Base-by-base conservation (phyloP, 768 basidiomycete species). In the Trametes sanguinea region DNA sequence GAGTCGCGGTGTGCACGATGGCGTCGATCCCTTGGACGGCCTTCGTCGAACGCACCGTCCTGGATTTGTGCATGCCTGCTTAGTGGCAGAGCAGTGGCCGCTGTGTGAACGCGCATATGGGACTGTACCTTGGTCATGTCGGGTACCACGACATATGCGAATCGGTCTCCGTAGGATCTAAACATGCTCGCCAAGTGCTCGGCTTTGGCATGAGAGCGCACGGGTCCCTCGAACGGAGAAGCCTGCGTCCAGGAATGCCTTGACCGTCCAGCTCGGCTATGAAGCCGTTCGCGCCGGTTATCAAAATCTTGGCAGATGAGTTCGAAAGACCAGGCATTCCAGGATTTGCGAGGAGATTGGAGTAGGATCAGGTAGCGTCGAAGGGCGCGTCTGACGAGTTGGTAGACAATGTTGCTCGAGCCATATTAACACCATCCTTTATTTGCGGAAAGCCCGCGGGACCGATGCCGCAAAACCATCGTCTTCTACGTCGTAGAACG, bases 141-240 rank as follows among this genome's bases (percentile, higher is more conserved):
- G 45, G 83, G 79, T 0, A 93, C 89, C n/a, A 90, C 74, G n/a
- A 82, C 82, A 44, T 85, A 72, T 62, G 88, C 84, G 61, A 91
- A 83, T 44, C 76, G 80, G 59, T 82, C 81, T 0, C 81, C 85
- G 58, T 81, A 80, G 0, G 73, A 68, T 4, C 77, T 74, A 71
- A 89, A 87, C 54, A 78, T 63, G 22, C 85, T 76, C 55, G 75
- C 72, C 60, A 92, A 73, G 65, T 83, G 81, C 1, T 80, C 73
- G 2, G 82, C 85, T 70, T 91, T 92, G 10, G 75, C 74, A 2
- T 67, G 65, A 1, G 83, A 82, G 10, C 91, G 82, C 6, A 88
- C 88, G 0, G 0, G 88, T 85, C 0, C 86, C 88, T 7, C 86
- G 81, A 27, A 88, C 84, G 7, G 74, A 62, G 67, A 84, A 90